Evolutionary conservation across 306 rosid species (phyloP).

Genomic region (Gleditsia sinensis): DNA sequence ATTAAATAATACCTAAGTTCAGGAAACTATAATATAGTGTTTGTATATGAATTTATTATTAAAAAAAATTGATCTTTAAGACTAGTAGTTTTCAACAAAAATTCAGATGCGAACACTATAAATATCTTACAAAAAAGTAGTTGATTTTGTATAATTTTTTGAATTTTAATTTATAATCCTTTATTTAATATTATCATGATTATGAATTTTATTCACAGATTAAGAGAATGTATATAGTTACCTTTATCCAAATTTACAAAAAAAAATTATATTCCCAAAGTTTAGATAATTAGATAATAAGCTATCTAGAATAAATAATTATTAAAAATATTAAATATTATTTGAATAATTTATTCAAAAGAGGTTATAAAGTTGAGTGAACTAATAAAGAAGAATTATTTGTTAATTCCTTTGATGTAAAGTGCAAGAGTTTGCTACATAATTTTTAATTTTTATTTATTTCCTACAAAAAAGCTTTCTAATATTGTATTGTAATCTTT

Average conservation of each 20-base stretch:
- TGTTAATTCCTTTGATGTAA: slow-evolving; percentile 28
- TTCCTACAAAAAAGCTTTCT: background rate
- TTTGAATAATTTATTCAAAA: background rate
- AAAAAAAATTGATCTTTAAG: too few species aligned
- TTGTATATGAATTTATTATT: background rate
- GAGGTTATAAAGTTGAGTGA: background rate
- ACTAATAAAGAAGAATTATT: background rate
- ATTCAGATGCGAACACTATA: too few species aligned
- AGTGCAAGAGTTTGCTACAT: background rate
- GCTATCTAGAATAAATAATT: background rate
- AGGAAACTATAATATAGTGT: too few species aligned
- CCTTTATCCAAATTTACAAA: background rate
- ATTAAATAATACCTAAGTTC: too few species aligned
- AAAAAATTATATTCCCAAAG: background rate
- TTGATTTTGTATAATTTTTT: background rate
- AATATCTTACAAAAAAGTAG: too few species aligned
- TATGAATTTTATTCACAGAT: background rate
- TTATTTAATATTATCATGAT: background rate
- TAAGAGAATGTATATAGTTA: background rate
- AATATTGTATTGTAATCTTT: slow-evolving; percentile 1
- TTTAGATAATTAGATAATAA: background rate
- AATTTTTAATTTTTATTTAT: background rate
- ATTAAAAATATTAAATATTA: background rate
- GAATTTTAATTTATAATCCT: background rate
- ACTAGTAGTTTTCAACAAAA: too few species aligned